Evolutionary conservation across 179 eudicot species (phyloP).

Genomic region (Kewa caespitosa): DNA sequence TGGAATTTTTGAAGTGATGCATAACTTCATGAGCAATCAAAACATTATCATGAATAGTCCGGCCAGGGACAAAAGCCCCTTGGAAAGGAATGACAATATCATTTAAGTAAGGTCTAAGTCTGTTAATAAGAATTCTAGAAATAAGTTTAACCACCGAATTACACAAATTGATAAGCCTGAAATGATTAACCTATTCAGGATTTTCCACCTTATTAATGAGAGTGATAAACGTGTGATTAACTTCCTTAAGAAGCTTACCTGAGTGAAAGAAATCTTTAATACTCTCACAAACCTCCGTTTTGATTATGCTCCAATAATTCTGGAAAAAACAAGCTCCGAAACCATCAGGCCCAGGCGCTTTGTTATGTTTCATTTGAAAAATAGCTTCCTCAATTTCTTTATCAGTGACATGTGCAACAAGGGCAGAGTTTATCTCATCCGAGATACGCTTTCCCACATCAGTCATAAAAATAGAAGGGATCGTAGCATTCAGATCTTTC

Average conservation of each 20-base stretch:
- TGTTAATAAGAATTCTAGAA: not conserved
- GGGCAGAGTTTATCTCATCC: too few species aligned
- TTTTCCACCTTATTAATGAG: not conserved
- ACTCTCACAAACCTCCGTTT: not conserved
- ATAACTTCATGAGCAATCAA: too few species aligned
- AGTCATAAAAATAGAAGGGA: too few species aligned
- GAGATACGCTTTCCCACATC: too few species aligned
- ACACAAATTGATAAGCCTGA: not conserved
- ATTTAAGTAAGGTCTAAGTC: not conserved
- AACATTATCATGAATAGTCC: too few species aligned
- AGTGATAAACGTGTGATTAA: conserved; percentile 3
- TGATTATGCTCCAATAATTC: not conserved
- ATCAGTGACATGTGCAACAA: too few species aligned
- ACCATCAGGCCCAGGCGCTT: too few species aligned
- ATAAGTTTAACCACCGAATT: not conserved
- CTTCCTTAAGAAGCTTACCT: not conserved
- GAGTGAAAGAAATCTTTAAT: not conserved
- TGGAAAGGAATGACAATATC: not conserved
- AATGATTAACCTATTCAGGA: not conserved
- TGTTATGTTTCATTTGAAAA: too few species aligned
- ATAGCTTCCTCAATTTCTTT: too few species aligned
- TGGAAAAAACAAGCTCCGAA: not conserved
- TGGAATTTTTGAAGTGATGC: too few species aligned
- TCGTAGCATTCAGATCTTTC: too few species aligned
- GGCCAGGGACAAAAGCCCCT: too few species aligned